Percentiles rank a stretch among this genome's conserved stretches.
Evolutionary conservation across 1,139 yeast species (phyloP).

Genomic region (Debaryomycetaceae sp.): DNA sequence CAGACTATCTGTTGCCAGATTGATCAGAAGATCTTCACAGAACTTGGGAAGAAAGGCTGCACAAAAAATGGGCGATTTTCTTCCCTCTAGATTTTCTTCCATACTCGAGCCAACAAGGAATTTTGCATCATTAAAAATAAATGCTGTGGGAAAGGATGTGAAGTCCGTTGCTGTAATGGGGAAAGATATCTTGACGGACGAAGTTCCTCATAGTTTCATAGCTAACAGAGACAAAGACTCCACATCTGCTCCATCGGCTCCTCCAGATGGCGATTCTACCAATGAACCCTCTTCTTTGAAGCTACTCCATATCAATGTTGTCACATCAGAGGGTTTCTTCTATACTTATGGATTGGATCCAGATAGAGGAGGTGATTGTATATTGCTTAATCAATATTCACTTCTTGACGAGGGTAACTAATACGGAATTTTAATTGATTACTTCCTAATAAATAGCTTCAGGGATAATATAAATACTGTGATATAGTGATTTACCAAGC

Average conservation of each 20-base stretch:
- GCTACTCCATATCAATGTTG: slow-evolving; percentile 68
- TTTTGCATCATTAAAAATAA: slow-evolving; percentile 88
- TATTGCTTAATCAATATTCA: slow-evolving; percentile 67
- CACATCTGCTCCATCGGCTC: slow-evolving; percentile 9
- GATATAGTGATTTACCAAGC: no score
- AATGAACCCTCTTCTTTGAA: slow-evolving; percentile 43
- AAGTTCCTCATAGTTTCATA: slow-evolving; percentile 34
- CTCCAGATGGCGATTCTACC: slow-evolving; percentile 10
- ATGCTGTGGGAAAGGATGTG: slow-evolving; percentile 58
- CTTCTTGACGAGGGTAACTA: slow-evolving; percentile 22
- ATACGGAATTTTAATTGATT: not conserved
- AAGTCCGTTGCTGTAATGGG: slow-evolving; percentile 61
- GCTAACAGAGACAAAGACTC: slow-evolving; percentile 17
- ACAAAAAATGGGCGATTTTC: slow-evolving; percentile 80
- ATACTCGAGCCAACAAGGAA: slow-evolving; percentile 90
- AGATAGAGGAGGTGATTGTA: slow-evolving; percentile 92
- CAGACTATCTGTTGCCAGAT: slow-evolving; percentile 67
- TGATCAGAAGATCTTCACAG: slow-evolving; percentile 58
- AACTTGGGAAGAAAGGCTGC: slow-evolving; percentile 74
- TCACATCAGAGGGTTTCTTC: slow-evolving; percentile 83
- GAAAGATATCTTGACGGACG: slow-evolving; percentile 37
- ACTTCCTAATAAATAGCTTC: no score
- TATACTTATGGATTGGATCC: slow-evolving; percentile 85
- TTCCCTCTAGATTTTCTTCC: slow-evolving; percentile 82
- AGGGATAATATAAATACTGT: no score